Percentiles rank a stretch among this genome's conserved stretches.
Conservation (phyloP, 345 rosid species). For the Abelmoschus esculentus region DNA sequence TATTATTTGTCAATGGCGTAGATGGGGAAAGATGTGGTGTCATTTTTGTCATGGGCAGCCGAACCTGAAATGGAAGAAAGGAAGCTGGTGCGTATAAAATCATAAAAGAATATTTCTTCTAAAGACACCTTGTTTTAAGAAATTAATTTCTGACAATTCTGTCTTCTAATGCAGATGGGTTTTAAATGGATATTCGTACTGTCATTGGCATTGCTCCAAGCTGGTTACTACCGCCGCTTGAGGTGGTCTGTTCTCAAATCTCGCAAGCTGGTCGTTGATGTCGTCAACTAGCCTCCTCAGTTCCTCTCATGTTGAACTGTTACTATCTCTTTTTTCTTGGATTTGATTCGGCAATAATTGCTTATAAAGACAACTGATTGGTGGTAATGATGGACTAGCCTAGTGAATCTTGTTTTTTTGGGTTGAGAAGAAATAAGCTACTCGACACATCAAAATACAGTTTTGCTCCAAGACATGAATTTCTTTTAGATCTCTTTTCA, state of each 20-base stretch:
- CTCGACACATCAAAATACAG: slow-evolving; percentile 6
- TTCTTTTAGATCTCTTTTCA: slow-evolving; percentile 19
- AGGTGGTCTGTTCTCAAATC: slow-evolving; percentile 91
- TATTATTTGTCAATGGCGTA: slow-evolving; percentile 21
- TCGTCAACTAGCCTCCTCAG: slow-evolving; percentile 55
- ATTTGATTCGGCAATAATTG: slow-evolving; percentile 26
- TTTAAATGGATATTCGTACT: slow-evolving; percentile 96
- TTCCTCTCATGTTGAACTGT: neutral
- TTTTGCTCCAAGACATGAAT: neutral
- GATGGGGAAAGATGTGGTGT: slow-evolving; percentile 98
- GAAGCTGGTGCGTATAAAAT: slow-evolving; percentile 29
- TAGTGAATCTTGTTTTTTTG: slow-evolving; percentile 11
- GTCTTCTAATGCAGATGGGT: slow-evolving; percentile 70
- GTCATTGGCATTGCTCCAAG: slow-evolving; percentile 88
- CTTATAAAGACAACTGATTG: slow-evolving; percentile 13
- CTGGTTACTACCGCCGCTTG: slow-evolving; percentile 81
- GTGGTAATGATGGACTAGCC: slow-evolving; percentile 1
- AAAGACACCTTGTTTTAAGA: neutral
- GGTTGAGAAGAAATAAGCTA: slow-evolving; percentile 35
- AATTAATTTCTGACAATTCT: neutral
- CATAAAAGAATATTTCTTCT: too few relatives aligned
- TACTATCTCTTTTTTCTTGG: slow-evolving; percentile 1
- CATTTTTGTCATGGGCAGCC: slow-evolving; percentile 96
- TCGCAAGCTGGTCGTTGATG: slow-evolving; percentile 79
- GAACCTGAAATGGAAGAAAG: slow-evolving; percentile 99